These are phyloP conservation scores for Trametes meyenii DNA, from an alignment of 768 basidiomycete species.

Conservation along the genomic window DNA sequence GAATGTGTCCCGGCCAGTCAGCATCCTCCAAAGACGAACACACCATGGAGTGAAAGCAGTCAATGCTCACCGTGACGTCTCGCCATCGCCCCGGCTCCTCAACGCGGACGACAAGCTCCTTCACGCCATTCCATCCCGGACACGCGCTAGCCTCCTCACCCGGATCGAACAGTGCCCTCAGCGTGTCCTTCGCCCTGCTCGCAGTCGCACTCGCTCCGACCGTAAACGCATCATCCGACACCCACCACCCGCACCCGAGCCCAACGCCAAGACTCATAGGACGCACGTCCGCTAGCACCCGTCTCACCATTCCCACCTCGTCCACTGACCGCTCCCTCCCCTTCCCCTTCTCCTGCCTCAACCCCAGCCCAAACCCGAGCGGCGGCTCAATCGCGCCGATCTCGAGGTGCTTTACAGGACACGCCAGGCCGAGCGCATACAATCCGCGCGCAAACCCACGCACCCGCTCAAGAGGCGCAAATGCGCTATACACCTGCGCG, in stretches of 20 bases:
- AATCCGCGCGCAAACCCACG: slow-evolving; percentile 18
- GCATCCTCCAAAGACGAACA: not conserved
- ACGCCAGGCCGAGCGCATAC: slow-evolving; percentile 17
- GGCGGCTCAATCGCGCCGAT: slow-evolving; percentile 7
- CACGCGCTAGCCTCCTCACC: not conserved
- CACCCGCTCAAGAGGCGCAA: slow-evolving; percentile 12
- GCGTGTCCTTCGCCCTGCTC: slow-evolving; percentile 1
- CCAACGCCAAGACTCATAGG: slow-evolving; percentile 1
- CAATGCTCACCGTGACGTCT: slow-evolving; percentile 15
- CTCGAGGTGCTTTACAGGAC: slow-evolving; percentile 9
- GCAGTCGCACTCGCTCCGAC: not conserved
- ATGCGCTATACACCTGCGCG: slow-evolving; percentile 19
- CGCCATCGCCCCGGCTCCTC: slow-evolving; percentile 16
- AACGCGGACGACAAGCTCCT: slow-evolving; percentile 13
- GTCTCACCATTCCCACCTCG: slow-evolving; percentile 10
- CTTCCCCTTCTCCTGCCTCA: not conserved
- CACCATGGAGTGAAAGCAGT: not conserved
- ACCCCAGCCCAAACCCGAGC: not conserved
- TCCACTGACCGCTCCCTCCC: not conserved
- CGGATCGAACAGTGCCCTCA: slow-evolving; percentile 10
- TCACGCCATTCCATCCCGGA: slow-evolving; percentile 4
- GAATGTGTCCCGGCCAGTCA: not conserved
- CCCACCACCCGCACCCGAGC: slow-evolving; percentile 17
- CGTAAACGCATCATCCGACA: not conserved
- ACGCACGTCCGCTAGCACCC: slow-evolving; percentile 4